Conservation (phyloP, 306 rosid genomes). For the Medicago arabica region DNA sequence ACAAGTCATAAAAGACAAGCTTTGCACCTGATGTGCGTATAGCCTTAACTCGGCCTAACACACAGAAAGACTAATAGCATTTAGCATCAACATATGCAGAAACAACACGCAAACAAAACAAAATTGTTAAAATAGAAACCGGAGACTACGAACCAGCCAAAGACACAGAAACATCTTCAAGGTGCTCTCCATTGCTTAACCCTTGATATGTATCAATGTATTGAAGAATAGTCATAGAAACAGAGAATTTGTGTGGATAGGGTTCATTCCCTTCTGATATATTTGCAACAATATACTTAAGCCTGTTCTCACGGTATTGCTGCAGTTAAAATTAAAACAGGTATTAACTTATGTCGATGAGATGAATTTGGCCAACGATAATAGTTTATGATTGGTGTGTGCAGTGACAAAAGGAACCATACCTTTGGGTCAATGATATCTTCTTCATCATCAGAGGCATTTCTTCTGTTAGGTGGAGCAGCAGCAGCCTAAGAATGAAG, state of each 20-base stretch:
- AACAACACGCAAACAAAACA: no score
- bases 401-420: no score
- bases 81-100: not conserved
- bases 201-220: slow-evolving; percentile 52
- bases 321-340: slow-evolving; percentile 44
- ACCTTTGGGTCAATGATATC: no score
- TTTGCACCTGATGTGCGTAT: slow-evolving; percentile 70
- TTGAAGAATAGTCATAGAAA: slow-evolving; percentile 53
- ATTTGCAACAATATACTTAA: slow-evolving; percentile 63
- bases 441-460: no score
- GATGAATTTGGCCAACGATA: no score
- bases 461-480: no score
- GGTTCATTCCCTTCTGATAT: slow-evolving; percentile 57
- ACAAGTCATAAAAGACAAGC: slow-evolving; percentile 75
- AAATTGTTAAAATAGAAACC: no score
- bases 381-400: no score
- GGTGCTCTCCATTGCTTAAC: slow-evolving; percentile 69
- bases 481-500: no score
- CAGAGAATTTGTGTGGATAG: slow-evolving; percentile 80
- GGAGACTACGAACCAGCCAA: slow-evolving; percentile 59
- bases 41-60: not conserved
- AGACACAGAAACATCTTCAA: slow-evolving; percentile 63
- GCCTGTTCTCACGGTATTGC: slow-evolving; percentile 87
- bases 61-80: not conserved
- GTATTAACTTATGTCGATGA: no score